phyloP scores from a whole-genome alignment of 2,329 filamentous ascomycete genomes.

The Fusarium albosuccineum region DNA sequence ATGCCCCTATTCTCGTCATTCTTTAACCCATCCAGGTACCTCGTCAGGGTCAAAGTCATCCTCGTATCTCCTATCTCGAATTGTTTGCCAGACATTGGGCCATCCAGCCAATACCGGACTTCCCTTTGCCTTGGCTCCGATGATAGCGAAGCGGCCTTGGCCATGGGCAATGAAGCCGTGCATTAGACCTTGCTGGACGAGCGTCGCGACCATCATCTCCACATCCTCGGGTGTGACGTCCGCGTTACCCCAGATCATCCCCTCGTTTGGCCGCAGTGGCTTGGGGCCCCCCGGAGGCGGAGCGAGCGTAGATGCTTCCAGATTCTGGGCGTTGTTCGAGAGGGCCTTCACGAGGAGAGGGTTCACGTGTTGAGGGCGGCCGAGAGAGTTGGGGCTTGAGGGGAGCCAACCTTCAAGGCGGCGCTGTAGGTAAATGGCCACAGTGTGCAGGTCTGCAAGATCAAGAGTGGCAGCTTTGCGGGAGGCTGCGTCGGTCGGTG shows the following conservation, averaged over 20 bases:
- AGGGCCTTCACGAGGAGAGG: constrained; percentile 66
- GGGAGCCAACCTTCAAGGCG: constrained; percentile 70
- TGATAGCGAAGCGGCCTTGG: constrained; percentile 82
- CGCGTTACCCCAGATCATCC: constrained; percentile 74
- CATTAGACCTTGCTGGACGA: constrained; percentile 84
- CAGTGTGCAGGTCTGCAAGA: constrained; percentile 74
- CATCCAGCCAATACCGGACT: constrained; percentile 79
- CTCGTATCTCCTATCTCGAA: constrained; percentile 70
- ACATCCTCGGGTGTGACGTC: constrained; percentile 72
- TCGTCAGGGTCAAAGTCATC: constrained; percentile 71
- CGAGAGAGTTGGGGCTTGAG: constrained; percentile 48
- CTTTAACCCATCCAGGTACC: constrained; percentile 82
- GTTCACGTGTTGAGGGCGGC: constrained; percentile 60
- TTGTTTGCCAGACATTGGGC: constrained; percentile 78
- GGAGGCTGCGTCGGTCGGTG: constrained; percentile 66
- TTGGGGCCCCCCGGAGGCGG: constrained; percentile 62
- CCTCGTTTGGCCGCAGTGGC: constrained; percentile 68
- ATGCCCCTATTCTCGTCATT: constrained; percentile 28
- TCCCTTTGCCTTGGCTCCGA: constrained; percentile 77
- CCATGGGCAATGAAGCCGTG: constrained; percentile 87
- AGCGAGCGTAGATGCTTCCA: constrained; percentile 58
- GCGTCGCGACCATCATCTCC: constrained; percentile 81
- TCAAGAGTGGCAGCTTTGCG: constrained; percentile 81
- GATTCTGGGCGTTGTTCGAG: constrained; percentile 58
- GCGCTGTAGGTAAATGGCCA: constrained; percentile 75